These are phyloP conservation scores for Acacia crassicarpa DNA, from an alignment of 306 rosid species.

Conservation along the genomic window DNA sequence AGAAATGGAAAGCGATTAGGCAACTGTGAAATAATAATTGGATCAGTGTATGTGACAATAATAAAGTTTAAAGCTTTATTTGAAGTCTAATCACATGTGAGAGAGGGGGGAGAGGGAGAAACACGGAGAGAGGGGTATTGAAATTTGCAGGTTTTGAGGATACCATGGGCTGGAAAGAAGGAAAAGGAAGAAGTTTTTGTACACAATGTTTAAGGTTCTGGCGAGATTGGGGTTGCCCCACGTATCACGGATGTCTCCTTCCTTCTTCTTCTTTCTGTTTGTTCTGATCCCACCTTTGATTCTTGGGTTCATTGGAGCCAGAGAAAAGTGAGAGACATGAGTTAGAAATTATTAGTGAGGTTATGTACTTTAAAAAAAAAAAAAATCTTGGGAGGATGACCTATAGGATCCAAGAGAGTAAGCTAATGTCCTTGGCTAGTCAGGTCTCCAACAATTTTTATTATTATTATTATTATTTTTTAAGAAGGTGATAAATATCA, in stretches of 20 bases:
- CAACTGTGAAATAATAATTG: not conserved
- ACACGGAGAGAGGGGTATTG: not conserved
- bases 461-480: no score
- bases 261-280: not conserved
- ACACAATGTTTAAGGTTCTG: slow-evolving; percentile 21
- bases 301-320: not conserved
- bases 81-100: not conserved
- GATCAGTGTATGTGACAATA: not conserved
- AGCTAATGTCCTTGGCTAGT: no score
- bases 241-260: slow-evolving; percentile 39
- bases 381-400: not conserved
- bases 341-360: not conserved
- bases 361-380: no score
- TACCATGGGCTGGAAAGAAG: slow-evolving; percentile 33
- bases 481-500: no score
- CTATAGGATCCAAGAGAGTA: no score
- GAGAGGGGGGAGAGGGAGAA: not conserved
- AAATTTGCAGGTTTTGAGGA: slow-evolving; percentile 26
- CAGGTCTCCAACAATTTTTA: no score
- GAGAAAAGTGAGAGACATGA: not conserved
- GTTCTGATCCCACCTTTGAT: slow-evolving; percentile 2
- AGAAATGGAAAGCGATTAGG: not conserved
- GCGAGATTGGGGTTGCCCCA: not conserved
- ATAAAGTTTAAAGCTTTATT: not conserved
- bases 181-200: not conserved